These are phyloP conservation scores for Neofusicoccum kwambonambiense DNA, from an alignment of 2,329 filamentous ascomycete genomes.

Conservation along the genomic window DNA sequence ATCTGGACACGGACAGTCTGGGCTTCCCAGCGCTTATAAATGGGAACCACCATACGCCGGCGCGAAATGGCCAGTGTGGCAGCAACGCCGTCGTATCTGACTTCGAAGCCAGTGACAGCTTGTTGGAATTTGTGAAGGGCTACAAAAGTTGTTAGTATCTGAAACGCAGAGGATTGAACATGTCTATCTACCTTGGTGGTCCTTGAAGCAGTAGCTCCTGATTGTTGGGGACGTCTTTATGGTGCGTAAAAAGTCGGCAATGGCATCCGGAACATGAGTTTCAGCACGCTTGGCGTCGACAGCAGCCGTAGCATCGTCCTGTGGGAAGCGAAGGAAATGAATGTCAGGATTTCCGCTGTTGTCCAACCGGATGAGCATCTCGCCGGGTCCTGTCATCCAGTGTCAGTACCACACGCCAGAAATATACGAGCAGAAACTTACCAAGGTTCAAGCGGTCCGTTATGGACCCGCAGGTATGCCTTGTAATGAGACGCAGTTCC, in stretches of 20 bases:
- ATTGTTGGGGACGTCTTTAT: constrained; percentile 62
- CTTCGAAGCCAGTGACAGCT: constrained; percentile 75
- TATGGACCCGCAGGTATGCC: constrained; percentile 73
- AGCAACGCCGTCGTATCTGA: constrained; percentile 58
- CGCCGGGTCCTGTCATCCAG: constrained; percentile 40
- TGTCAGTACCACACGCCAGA: neutral
- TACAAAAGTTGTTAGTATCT: neutral
- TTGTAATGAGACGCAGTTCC: constrained; percentile 70
- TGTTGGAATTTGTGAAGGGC: constrained; percentile 76
- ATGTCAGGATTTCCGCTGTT: constrained; percentile 37
- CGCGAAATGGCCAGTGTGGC: constrained; percentile 77
- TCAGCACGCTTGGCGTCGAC: constrained; percentile 51
- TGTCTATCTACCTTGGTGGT: constrained; percentile 25
- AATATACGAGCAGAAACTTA: constrained; percentile 28
- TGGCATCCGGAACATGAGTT: constrained; percentile 53
- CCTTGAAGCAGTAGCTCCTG: constrained; percentile 59
- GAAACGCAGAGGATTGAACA: neutral
- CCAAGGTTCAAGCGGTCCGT: constrained; percentile 80
- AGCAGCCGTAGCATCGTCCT: constrained; percentile 74
- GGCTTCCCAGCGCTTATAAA: constrained; percentile 93
- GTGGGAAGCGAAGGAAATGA: constrained; percentile 59
- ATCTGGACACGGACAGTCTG: constrained; percentile 77
- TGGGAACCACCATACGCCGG: constrained; percentile 83
- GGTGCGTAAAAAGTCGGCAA: constrained; percentile 63
- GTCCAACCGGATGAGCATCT: constrained; percentile 48